phyloP scores from a whole-genome alignment of 2,329 filamentous ascomycete genomes.

The Fusarium pininemorale region DNA sequence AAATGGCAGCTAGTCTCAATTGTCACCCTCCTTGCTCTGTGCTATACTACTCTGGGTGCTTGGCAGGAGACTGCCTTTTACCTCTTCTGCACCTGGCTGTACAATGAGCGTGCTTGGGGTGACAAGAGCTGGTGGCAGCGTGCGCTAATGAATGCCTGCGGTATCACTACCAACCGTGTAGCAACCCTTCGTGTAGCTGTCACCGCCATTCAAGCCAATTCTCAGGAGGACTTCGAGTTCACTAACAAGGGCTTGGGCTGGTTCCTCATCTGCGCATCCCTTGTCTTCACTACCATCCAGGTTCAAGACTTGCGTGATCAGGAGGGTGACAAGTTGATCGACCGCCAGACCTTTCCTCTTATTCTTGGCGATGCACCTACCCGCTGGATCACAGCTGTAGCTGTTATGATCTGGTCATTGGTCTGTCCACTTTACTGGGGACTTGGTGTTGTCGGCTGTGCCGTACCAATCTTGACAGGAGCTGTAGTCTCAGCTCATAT shows the following conservation, averaged over 20 bases:
- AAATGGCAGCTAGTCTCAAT: conserved; percentile 38
- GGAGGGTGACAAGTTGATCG: conserved; percentile 35
- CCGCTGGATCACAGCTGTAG: conserved; percentile 29
- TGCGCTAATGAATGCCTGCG: conserved; percentile 33
- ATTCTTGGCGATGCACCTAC: conserved; percentile 35
- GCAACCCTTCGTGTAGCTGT: conserved; percentile 28
- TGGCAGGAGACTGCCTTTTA: conserved; percentile 44
- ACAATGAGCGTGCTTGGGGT: conserved; percentile 51
- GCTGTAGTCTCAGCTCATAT: conserved; percentile 21
- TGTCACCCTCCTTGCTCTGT: conserved; percentile 33
- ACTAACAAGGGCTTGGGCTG: conserved; percentile 28
- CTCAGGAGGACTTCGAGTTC: conserved; percentile 8
- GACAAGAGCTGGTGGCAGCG: conserved; percentile 44
- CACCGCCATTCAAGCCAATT: background rate
- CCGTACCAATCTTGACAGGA: background rate
- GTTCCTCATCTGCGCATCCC: conserved; percentile 26
- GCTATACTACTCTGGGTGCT: conserved; percentile 30
- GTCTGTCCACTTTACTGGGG: conserved; percentile 30
- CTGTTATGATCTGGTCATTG: conserved; percentile 29
- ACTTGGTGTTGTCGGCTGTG: conserved; percentile 4
- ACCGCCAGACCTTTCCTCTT: conserved; percentile 36
- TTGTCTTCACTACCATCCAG: conserved; percentile 41
- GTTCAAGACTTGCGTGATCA: conserved; percentile 40
- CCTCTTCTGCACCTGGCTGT: conserved; percentile 48
- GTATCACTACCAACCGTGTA: conserved; percentile 35